Evolutionary conservation across 495 filamentous ascomycete species (phyloP).

Genomic region (Talaromyces stipitatus): DNA sequence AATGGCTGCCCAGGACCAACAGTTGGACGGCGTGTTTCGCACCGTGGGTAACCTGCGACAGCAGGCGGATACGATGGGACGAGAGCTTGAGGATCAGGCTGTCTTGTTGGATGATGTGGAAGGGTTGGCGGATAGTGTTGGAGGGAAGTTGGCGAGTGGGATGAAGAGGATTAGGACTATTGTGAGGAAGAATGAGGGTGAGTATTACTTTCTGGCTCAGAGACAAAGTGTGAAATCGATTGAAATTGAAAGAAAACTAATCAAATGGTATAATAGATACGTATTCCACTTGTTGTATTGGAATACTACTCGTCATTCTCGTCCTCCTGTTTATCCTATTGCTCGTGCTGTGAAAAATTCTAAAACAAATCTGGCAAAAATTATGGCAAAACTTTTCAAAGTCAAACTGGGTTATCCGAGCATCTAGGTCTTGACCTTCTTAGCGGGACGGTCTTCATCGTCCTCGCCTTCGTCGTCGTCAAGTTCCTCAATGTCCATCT

Average conservation of each 20-base stretch:
- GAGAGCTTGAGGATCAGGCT: constrained; percentile 89
- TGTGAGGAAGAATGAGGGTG: constrained; percentile 87
- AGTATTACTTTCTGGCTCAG: constrained; percentile 12
- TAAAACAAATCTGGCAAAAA: not conserved
- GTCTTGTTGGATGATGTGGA: constrained; percentile 77
- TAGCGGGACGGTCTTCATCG: constrained; percentile 26
- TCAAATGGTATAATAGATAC: constrained; percentile 46
- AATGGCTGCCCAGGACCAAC: constrained; percentile 92
- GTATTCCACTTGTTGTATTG: constrained; percentile 89
- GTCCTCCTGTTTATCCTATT: constrained; percentile 74
- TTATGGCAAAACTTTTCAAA: not conserved
- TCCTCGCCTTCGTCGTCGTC: constrained; percentile 15
- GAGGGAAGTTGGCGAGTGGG: constrained; percentile 75
- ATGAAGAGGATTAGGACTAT: constrained; percentile 79
- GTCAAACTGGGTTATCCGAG: not conserved
- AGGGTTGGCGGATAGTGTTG: constrained; percentile 74
- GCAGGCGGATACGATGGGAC: constrained; percentile 91
- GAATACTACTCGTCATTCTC: constrained; percentile 72
- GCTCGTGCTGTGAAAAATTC: constrained; percentile 42
- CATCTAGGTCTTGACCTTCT: constrained; percentile 36
- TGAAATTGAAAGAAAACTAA: constrained; percentile 6
- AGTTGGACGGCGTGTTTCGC: constrained; percentile 82
- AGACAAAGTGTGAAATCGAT: not conserved
- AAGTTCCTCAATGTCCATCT: constrained; percentile 25
- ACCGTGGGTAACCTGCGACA: constrained; percentile 84